phyloP scores from a whole-genome alignment of 2,329 filamentous ascomycete species.

The Clarireedia paspali region DNA sequence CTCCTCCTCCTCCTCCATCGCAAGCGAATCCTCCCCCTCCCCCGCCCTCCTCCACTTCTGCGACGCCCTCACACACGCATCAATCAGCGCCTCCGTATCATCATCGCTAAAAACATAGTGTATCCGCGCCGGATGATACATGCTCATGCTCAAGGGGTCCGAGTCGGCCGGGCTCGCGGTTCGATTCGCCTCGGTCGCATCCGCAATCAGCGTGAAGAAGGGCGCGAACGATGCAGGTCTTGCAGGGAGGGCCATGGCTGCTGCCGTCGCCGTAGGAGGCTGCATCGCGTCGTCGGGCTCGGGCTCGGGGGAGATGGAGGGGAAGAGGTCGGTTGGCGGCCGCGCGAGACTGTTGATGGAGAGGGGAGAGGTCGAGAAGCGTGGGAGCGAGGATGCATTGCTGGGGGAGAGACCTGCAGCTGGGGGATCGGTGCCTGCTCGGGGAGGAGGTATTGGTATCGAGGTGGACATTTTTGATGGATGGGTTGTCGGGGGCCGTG shows the following conservation, averaged over 20 bases:
- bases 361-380: not conserved
- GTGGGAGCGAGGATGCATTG: not conserved
- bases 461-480: not conserved
- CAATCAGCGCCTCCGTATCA: slow-evolving; percentile 64
- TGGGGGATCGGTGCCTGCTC: not conserved
- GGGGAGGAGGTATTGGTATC: slow-evolving; percentile 1
- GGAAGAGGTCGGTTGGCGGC: not conserved
- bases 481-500: not conserved
- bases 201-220: slow-evolving; percentile 80
- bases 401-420: not conserved
- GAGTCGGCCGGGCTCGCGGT: not conserved
- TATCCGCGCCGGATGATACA: slow-evolving; percentile 68
- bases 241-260: not conserved
- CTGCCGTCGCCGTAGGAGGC: not conserved
- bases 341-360: not conserved
- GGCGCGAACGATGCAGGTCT: slow-evolving; percentile 49
- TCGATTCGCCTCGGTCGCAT: slow-evolving; percentile 39
- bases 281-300: not conserved
- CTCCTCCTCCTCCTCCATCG: too few relatives aligned
- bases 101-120: slow-evolving; percentile 95
- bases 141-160: slow-evolving; percentile 61
- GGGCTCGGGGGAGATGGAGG: not conserved
- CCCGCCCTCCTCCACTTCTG: not conserved
- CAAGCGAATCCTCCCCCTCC: not conserved
- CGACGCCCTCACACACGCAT: slow-evolving; percentile 42